These are phyloP conservation scores for Jatropha multifida DNA, from an alignment of 441 rosid species.

Conservation along the genomic window DNA sequence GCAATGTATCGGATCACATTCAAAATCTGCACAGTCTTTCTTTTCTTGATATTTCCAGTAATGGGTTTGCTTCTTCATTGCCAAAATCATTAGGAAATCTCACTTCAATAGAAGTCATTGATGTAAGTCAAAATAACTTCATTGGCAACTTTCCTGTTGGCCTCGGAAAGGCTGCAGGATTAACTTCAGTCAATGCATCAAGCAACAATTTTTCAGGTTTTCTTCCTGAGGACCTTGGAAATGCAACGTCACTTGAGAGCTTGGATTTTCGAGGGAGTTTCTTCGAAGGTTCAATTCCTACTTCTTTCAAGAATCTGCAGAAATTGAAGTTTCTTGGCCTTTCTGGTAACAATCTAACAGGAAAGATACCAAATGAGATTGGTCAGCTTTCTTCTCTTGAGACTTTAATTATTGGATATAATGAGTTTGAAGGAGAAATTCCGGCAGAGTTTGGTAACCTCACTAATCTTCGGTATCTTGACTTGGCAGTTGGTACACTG, in stretches of 20 bases:
- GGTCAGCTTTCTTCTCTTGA: constrained; percentile 75
- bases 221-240: constrained; percentile 85
- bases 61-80: constrained; percentile 53
- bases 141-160: constrained; percentile 73
- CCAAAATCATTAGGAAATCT: constrained; percentile 61
- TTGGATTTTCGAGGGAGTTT: constrained; percentile 83
- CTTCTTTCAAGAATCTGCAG: constrained; percentile 64
- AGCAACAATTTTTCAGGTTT: constrained; percentile 82
- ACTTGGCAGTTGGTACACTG: constrained; percentile 68
- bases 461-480: constrained; percentile 71
- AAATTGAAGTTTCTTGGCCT: constrained; percentile 81
- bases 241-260: constrained; percentile 58
- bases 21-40: constrained; percentile 46
- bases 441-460: constrained; percentile 76
- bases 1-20: constrained; percentile 58
- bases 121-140: constrained; percentile 75
- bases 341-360: constrained; percentile 86
- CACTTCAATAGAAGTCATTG: constrained; percentile 53
- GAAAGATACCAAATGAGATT: constrained; percentile 61
- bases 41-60: constrained; percentile 53
- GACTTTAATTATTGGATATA: constrained; percentile 82
- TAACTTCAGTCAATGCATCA: constrained; percentile 73
- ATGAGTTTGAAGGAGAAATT: constrained; percentile 66
- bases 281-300: constrained; percentile 68
- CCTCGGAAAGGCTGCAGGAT: constrained; percentile 61